Evolutionary conservation across 306 rosid genomes (phyloP), one percentile per base, ranked within the genome.

Genomic region (Malus fusca): DNA sequence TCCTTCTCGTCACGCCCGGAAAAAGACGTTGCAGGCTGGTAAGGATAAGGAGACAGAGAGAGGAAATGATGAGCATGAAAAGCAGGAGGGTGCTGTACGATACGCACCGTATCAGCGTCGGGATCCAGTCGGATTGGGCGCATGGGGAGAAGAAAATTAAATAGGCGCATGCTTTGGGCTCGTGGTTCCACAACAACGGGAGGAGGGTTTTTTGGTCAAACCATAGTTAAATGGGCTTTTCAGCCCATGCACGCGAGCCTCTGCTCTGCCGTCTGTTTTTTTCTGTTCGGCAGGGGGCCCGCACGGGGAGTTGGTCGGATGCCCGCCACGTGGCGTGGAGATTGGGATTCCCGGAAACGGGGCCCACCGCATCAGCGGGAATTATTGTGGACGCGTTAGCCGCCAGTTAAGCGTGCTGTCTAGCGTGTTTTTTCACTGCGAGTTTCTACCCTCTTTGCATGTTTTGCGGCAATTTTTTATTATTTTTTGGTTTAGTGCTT

Each of bases 111-210:
- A 83, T 82, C 82, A 46, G 71, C 76, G 81, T 31, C 12, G 82
- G 78, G 84, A 79, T 77, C 69, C 37, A 28, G 48, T 25, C 12
- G 73, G 8, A 21, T 21, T 12, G 26, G 40, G 73, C 22, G 62
- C 63, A 63, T 28, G 40, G 79, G 25, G 25, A 3, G 28, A 22
- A 8, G 23, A 22, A 7, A 56, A 9, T 56, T 56, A 56, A 56
- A 48, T 5, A 9, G 62, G 75, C 83, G 87, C 87, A 83, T 85
- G 87, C 88, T 73, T 71, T 66, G 26, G 82, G 88, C 88, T 81
- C 87, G 85, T 4, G 33, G 65, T 63, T 76, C 85, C 56, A 87
- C 21, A 1, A 51, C 2, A 15, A 15, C 2, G 18, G 46, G 19
- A 35, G 5, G 42, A 9, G 30, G 12, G 22, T 18, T 40, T 17